Evolutionary conservation across 495 filamentous ascomycete species (phyloP), one percentile per base, ranked within the genome.

Genomic region (Acidiella bohemica): DNA sequence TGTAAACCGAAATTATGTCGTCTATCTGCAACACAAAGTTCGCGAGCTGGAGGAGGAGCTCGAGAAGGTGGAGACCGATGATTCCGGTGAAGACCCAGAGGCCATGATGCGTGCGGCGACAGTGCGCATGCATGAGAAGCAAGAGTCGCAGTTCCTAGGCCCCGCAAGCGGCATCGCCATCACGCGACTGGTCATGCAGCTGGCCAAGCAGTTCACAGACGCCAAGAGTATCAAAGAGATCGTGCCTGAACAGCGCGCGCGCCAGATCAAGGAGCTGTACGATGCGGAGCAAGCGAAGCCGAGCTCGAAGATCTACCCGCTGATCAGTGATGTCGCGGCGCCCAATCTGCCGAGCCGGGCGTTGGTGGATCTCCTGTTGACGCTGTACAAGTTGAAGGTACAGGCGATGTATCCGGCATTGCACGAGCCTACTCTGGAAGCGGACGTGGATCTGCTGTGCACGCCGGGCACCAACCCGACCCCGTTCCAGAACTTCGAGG

Each of bases 91-190:
- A 18, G 60, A 67, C 46, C 73, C 75, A 13, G 86, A 92, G 59
- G 71, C 82, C 39, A 78, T 92, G 56, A 75, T 93, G 32, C 79
- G 83, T 6, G 81, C 81, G 30, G 86, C 84, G 23, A 68, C 85
- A 43, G 84, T 95, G 41, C 76, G 74, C 14, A 75, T 94, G 33
- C 71, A 76, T 41, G 78, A 85, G 44, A 75, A 77, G 32, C 81
- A 90, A 50, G 85, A 90, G 57, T 73, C 84, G 9, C 78, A 86
- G 42, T 96, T 86, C 52, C 67, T 96, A 10, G 88, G 88, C 0
- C 77, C 88, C 9, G 88, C 84, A 9, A 95, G 88, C 57, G 88
- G 88, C 44, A 88, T 93, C 55, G 84, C 83, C 46, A 88, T 96
- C 62, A 88, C 86, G 13, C 75, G 87, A 24, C 63, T 95, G 51